Evolutionary conservation across 805 yeast species (phyloP).

Genomic region (Cyberlindnera samutprakarnensis): DNA sequence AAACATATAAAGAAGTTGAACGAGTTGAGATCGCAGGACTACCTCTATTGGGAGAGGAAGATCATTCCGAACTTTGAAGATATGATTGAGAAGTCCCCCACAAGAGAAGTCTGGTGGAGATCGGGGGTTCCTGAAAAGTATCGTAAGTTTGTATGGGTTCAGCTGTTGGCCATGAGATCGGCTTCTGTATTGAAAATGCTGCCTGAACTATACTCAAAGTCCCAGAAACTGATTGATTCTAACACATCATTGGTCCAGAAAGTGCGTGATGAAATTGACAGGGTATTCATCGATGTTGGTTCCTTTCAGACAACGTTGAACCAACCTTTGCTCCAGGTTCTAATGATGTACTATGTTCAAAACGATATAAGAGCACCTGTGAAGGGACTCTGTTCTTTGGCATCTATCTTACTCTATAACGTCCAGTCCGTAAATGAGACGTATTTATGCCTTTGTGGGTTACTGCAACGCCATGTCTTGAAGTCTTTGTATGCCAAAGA

Average conservation of each 20-base stretch:
- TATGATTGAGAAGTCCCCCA: conserved; percentile 29
- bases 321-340: conserved; percentile 26
- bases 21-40: conserved; percentile 31
- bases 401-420: conserved; percentile 34
- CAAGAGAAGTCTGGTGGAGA: conserved; percentile 55
- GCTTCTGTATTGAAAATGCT: conserved; percentile 14
- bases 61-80: conserved; percentile 30
- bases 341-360: conserved; percentile 23
- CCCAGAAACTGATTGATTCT: conserved; percentile 4
- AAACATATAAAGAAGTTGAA: conserved; percentile 26
- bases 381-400: conserved; percentile 30
- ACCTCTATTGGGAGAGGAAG: conserved; percentile 31
- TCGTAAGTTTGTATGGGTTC: conserved; percentile 45
- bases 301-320: conserved; percentile 29
- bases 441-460: conserved; percentile 31
- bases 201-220: conserved; percentile 2
- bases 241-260: conserved; percentile 5
- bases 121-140: conserved; percentile 39
- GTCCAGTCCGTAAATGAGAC: conserved; percentile 29
- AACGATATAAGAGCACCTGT: conserved; percentile 24
- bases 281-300: conserved; percentile 30
- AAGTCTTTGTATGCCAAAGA: conserved; percentile 23
- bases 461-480: conserved; percentile 29
- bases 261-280: conserved; percentile 18
- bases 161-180: conserved; percentile 31